Conservation (phyloP, 495 filamentous ascomycete genomes). For the Apiosordaria backusii region DNA sequence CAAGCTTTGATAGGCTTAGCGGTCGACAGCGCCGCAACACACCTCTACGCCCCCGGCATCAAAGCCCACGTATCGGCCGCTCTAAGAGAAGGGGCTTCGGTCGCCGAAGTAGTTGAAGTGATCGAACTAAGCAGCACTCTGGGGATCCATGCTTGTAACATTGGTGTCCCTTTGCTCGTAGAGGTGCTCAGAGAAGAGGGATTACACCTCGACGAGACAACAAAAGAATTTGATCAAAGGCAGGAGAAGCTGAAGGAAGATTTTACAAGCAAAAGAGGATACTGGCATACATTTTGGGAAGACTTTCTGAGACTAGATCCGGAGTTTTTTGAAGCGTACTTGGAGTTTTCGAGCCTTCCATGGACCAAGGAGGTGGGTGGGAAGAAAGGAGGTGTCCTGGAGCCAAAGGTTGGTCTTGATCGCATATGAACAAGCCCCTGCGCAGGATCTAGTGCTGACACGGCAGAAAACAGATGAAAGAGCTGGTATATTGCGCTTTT, state of each 20-base stretch:
- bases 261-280: constrained; percentile 39
- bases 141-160: constrained; percentile 45
- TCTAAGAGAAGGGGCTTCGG: constrained; percentile 32
- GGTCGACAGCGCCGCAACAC: constrained; percentile 38
- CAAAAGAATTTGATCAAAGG: constrained; percentile 23
- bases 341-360: constrained; percentile 38
- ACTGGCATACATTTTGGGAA: constrained; percentile 46
- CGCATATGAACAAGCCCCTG: no score
- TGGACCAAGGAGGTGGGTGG: constrained; percentile 30
- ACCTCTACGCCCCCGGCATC: constrained; percentile 40
- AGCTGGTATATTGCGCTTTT: constrained; percentile 46
- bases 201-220: constrained; percentile 22
- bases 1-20: constrained; percentile 40
- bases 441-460: constrained; percentile 1
- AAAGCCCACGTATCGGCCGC: constrained; percentile 31
- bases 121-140: constrained; percentile 38
- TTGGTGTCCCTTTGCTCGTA: constrained; percentile 42
- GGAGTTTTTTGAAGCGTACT: constrained; percentile 46
- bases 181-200: constrained; percentile 42
- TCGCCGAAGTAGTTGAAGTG: constrained; percentile 39
- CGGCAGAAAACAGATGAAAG: constrained; percentile 31
- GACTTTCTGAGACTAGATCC: constrained; percentile 40
- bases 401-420: constrained; percentile 32
- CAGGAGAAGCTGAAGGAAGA: constrained; percentile 31
- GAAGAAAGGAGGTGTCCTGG: constrained; percentile 28